A percentile compares a stretch with the other conserved stretches of the same genome.
Evolutionary conservation across 2,329 filamentous ascomycete genomes (phyloP).

Genomic region (Phialophora verrucosa): DNA sequence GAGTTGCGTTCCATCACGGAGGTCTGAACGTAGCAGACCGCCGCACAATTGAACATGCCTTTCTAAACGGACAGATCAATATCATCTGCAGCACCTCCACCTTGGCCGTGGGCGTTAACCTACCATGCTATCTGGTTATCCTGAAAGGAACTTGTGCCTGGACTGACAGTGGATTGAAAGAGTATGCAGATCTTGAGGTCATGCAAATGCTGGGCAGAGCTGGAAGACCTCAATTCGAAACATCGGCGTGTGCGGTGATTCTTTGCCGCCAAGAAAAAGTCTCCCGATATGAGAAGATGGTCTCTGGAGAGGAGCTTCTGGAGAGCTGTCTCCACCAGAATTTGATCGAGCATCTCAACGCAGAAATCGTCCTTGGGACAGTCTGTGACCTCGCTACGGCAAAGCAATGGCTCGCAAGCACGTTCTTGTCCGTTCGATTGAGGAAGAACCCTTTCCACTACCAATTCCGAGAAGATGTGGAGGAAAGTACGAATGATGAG

Average conservation of each 20-base stretch:
- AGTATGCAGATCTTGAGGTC: constrained; percentile 81
- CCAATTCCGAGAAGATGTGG: constrained; percentile 62
- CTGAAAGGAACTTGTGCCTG: constrained; percentile 78
- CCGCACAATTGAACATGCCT: constrained; percentile 68
- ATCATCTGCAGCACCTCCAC: constrained; percentile 90
- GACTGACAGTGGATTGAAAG: constrained; percentile 64
- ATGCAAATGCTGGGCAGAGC: constrained; percentile 92
- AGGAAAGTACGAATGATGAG: constrained; percentile 62
- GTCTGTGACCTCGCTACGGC: constrained; percentile 69
- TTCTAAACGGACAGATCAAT: constrained; percentile 71
- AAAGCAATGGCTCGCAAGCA: constrained; percentile 75
- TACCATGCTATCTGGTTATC: constrained; percentile 82
- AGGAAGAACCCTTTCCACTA: constrained; percentile 74
- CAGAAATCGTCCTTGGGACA: constrained; percentile 78
- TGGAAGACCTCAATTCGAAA: constrained; percentile 81
- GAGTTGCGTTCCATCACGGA: constrained; percentile 83
- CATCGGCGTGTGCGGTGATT: constrained; percentile 76
- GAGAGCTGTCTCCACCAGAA: constrained; percentile 82
- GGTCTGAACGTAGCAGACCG: constrained; percentile 72
- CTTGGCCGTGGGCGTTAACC: constrained; percentile 79
- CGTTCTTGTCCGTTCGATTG: constrained; percentile 78
- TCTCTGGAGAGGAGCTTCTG: constrained; percentile 72
- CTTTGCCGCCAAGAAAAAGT: constrained; percentile 73
- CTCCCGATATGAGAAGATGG: constrained; percentile 72
- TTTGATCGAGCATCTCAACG: constrained; percentile 82